These are phyloP conservation scores for Danielozyma ontarioensis DNA, from an alignment of 805 yeast genomes.

Conservation along the genomic window DNA sequence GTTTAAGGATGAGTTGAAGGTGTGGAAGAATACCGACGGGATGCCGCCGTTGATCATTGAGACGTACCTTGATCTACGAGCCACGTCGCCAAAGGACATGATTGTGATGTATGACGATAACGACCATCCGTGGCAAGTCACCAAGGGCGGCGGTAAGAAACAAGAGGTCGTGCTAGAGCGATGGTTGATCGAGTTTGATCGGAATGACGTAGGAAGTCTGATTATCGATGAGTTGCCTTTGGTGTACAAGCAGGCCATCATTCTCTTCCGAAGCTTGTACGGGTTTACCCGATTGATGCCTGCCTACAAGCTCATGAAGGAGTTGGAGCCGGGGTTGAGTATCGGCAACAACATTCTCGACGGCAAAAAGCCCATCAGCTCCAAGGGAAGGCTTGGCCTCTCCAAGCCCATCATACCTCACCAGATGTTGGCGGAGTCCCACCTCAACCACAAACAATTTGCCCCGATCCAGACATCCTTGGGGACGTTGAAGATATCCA, in stretches of 20 bases:
- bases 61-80: constrained; percentile 66
- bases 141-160: constrained; percentile 54
- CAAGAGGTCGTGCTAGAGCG: constrained; percentile 89
- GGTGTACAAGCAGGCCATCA: constrained; percentile 68
- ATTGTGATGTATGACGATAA: constrained; percentile 54
- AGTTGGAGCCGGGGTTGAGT: constrained; percentile 21
- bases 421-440: constrained; percentile 37
- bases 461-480: constrained; percentile 69
- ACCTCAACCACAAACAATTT: constrained; percentile 57
- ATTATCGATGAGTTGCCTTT: constrained; percentile 53
- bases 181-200: constrained; percentile 83
- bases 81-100: constrained; percentile 50
- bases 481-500: constrained; percentile 71
- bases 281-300: constrained; percentile 69
- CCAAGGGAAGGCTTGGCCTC: constrained; percentile 81
- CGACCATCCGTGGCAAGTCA: constrained; percentile 50
- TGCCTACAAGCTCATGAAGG: constrained; percentile 50
- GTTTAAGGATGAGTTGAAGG: constrained; percentile 51
- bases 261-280: constrained; percentile 69
- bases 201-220: constrained; percentile 31
- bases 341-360: constrained; percentile 64
- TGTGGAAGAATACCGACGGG: constrained; percentile 52
- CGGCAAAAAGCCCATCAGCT: constrained; percentile 72
- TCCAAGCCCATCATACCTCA: constrained; percentile 58
- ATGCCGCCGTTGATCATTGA: constrained; percentile 85